These are phyloP conservation scores for Chytriomyces hyalinus DNA, from an alignment of 192 early-diverging fungal genomes.

Conservation along the genomic window DNA sequence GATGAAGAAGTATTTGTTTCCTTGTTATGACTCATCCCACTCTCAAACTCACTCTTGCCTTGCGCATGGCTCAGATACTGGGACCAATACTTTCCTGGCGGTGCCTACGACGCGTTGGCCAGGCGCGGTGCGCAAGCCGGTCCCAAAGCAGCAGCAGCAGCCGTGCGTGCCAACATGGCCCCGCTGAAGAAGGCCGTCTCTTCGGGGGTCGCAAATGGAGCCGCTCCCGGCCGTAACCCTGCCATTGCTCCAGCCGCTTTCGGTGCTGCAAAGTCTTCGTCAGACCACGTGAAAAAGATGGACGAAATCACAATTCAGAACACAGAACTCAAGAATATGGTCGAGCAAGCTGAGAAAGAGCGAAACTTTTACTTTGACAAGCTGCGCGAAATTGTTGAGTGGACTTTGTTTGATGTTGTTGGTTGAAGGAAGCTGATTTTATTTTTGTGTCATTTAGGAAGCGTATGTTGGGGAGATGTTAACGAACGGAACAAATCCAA, in stretches of 20 bases:
- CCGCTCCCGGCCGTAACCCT: background rate
- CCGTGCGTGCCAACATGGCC: slow-evolving; percentile 4
- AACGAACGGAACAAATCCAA: background rate
- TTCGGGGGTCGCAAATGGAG: background rate
- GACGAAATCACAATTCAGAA: slow-evolving; percentile 78
- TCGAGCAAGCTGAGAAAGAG: slow-evolving; percentile 93
- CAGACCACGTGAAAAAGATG: slow-evolving; percentile 66
- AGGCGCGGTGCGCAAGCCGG: slow-evolving; percentile 53
- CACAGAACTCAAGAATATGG: slow-evolving; percentile 78
- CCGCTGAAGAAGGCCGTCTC: slow-evolving; percentile 1
- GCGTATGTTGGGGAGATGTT: background rate
- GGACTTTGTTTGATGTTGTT: background rate
- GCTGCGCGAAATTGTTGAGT: slow-evolving; percentile 85
- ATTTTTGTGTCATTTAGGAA: background rate
- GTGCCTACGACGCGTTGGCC: slow-evolving; percentile 78
- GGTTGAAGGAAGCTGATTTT: background rate
- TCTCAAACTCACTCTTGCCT: background rate
- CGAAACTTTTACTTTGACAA: slow-evolving; percentile 97
- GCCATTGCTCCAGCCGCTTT: slow-evolving; percentile 24
- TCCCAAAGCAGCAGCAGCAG: slow-evolving; percentile 23
- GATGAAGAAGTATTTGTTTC: slow-evolving; percentile 68
- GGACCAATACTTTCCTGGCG: slow-evolving; percentile 87
- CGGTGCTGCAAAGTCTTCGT: slow-evolving; percentile 8
- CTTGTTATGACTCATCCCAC: background rate
- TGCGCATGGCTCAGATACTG: slow-evolving; percentile 65